These are phyloP conservation scores for Mycena latifolia DNA, from an alignment of 768 basidiomycete species.

Conservation along the genomic window DNA sequence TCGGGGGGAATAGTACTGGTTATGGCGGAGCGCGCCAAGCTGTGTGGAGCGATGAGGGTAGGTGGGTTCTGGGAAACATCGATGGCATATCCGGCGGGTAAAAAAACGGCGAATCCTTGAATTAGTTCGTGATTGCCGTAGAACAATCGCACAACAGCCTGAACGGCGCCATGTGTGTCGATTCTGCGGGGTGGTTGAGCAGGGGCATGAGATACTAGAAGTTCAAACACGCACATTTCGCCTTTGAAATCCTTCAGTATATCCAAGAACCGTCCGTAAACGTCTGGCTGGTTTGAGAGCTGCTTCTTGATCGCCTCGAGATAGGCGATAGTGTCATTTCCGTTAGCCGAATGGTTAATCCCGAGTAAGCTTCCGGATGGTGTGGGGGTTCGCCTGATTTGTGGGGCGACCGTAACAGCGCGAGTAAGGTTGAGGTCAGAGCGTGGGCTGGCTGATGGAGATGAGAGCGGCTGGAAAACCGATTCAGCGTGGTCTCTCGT, in stretches of 20 bases:
- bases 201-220: constrained; percentile 26
- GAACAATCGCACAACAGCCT: constrained; percentile 93
- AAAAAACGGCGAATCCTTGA: constrained; percentile 97
- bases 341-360: too few relatives aligned
- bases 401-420: too few relatives aligned
- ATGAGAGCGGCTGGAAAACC: too few relatives aligned
- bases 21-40: too few relatives aligned
- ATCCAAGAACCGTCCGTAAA: constrained; percentile 94
- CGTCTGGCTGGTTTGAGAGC: constrained; percentile 90
- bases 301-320: constrained; percentile 95
- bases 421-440: too few relatives aligned
- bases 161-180: constrained; percentile 97
- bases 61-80: too few relatives aligned
- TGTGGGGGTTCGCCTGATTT: too few relatives aligned
- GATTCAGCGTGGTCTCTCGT: too few relatives aligned
- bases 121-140: constrained; percentile 92
- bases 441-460: too few relatives aligned
- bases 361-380: too few relatives aligned
- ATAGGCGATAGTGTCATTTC: constrained; percentile 93
- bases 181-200: constrained; percentile 66
- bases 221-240: constrained; percentile 73
- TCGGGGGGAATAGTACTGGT: too few relatives aligned
- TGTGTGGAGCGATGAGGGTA: too few relatives aligned
- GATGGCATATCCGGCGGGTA: constrained; percentile 51
- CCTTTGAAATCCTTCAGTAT: constrained; percentile 99